phyloP scores from a whole-genome alignment of 2,329 filamentous ascomycete genomes.

The Sordariomycetes sp. region DNA sequence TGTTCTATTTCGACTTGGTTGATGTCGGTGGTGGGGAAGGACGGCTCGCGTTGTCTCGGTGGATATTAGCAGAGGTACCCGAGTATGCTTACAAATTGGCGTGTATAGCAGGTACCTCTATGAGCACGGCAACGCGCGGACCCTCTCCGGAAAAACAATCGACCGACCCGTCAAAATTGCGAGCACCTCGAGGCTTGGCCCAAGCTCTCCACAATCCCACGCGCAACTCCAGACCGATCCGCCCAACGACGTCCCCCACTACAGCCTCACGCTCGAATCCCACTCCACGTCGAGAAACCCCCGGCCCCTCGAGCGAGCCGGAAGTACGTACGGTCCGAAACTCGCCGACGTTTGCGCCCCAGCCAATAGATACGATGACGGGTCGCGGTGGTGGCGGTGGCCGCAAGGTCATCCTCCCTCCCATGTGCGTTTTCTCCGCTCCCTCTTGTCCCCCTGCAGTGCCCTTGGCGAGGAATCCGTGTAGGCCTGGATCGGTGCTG shows the following conservation, averaged over 20 bases:
- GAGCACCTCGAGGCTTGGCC: neutral
- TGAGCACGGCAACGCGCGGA: neutral
- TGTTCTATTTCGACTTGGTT: no score
- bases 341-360: neutral
- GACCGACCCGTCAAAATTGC: neutral
- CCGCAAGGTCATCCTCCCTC: conserved; percentile 45
- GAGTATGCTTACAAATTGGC: no score
- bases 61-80: no score
- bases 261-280: neutral
- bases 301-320: neutral
- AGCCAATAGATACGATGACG: conserved; percentile 29
- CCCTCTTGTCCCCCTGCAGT: neutral
- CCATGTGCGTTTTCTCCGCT: conserved; percentile 24
- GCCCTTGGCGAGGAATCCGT: neutral
- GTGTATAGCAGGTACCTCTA: no score
- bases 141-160: neutral
- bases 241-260: neutral
- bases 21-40: no score
- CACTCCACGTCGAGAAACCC: neutral
- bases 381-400: conserved; percentile 46
- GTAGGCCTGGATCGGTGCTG: neutral
- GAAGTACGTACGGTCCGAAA: neutral
- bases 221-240: neutral
- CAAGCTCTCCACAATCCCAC: neutral
- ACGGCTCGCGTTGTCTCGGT: no score